These are phyloP conservation scores for Cryoendolithus antarcticus DNA, from an alignment of 2,329 filamentous ascomycete genomes.

Conservation along the genomic window DNA sequence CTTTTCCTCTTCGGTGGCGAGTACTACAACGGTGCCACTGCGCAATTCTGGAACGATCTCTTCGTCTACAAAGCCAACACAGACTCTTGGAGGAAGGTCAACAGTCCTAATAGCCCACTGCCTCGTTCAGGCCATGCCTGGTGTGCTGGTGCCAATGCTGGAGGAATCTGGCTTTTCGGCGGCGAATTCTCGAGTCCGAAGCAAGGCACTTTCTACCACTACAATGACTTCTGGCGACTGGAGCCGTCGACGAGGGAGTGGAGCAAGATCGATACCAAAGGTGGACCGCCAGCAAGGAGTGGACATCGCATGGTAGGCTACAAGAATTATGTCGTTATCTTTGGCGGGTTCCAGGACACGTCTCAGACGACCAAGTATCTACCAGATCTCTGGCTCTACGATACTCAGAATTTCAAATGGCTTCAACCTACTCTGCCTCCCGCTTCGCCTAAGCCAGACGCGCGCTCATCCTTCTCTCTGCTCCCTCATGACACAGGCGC, in stretches of 20 bases:
- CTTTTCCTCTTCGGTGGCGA: slow-evolving; percentile 89
- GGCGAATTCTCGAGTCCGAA: slow-evolving; percentile 95
- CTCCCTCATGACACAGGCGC: slow-evolving; percentile 83
- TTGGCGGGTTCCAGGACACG: slow-evolving; percentile 95
- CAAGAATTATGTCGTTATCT: slow-evolving; percentile 93
- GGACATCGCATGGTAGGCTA: slow-evolving; percentile 84
- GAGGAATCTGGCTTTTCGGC: slow-evolving; percentile 82
- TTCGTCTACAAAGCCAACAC: slow-evolving; percentile 63
- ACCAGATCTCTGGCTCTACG: slow-evolving; percentile 89
- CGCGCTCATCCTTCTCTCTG: slow-evolving; percentile 82
- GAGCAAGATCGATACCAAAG: slow-evolving; percentile 73
- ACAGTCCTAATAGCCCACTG: slow-evolving; percentile 79
- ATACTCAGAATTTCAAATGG: slow-evolving; percentile 80
- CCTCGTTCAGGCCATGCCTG: slow-evolving; percentile 89
- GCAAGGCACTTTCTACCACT: slow-evolving; percentile 97
- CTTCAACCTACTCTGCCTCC: slow-evolving; percentile 61
- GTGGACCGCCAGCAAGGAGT: slow-evolving; percentile 70
- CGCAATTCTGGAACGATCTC: slow-evolving; percentile 57
- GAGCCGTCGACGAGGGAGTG: slow-evolving; percentile 79
- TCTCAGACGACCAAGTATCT: slow-evolving; percentile 91
- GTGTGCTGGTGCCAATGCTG: slow-evolving; percentile 77
- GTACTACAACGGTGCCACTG: slow-evolving; percentile 84
- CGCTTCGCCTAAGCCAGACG: slow-evolving; percentile 68
- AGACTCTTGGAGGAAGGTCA: slow-evolving; percentile 84
- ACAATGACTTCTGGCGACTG: slow-evolving; percentile 95